Percentiles rank a stretch among this genome's conserved stretches.
These are phyloP conservation scores for Papiliotrema flavescens DNA, from an alignment of 1,284 basidiomycete genomes.

Conservation along the genomic window DNA sequence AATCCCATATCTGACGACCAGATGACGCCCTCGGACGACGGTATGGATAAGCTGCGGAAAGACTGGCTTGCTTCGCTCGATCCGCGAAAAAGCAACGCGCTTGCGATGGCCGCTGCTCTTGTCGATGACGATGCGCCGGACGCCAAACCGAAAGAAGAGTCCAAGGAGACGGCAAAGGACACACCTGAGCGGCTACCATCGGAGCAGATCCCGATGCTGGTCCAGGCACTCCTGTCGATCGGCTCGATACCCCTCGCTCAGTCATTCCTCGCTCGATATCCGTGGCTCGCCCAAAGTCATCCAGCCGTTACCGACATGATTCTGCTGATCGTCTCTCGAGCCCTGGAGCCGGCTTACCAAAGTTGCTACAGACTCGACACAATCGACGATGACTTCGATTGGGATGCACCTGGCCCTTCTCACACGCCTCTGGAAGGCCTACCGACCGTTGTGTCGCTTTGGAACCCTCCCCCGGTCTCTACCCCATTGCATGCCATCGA, in stretches of 20 bases:
- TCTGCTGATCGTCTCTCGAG: constrained; percentile 66
- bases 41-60: constrained; percentile 49
- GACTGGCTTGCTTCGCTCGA: neutral
- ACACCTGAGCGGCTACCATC: constrained; percentile 44
- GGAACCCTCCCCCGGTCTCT: constrained; percentile 69
- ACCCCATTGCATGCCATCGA: constrained; percentile 68
- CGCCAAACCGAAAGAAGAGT: constrained; percentile 5
- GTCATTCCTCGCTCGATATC: constrained; percentile 74
- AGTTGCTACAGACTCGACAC: constrained; percentile 46
- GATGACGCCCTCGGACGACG: constrained; percentile 1
- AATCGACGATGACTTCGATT: constrained; percentile 13
- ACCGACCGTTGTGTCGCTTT: constrained; percentile 39
- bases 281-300: constrained; percentile 78
- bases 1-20: constrained; percentile 21
- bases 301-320: constrained; percentile 81
- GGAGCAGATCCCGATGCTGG: constrained; percentile 78
- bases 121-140: constrained; percentile 52
- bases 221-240: constrained; percentile 76
- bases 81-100: neutral
- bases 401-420: constrained; percentile 12
- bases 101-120: neutral
- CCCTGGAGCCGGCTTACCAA: constrained; percentile 65
- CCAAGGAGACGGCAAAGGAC: constrained; percentile 43
- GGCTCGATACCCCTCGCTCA: constrained; percentile 76
- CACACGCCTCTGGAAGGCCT: constrained; percentile 2